Conservation (phyloP, 306 rosid genomes). For the Leucaena leucocephala region DNA sequence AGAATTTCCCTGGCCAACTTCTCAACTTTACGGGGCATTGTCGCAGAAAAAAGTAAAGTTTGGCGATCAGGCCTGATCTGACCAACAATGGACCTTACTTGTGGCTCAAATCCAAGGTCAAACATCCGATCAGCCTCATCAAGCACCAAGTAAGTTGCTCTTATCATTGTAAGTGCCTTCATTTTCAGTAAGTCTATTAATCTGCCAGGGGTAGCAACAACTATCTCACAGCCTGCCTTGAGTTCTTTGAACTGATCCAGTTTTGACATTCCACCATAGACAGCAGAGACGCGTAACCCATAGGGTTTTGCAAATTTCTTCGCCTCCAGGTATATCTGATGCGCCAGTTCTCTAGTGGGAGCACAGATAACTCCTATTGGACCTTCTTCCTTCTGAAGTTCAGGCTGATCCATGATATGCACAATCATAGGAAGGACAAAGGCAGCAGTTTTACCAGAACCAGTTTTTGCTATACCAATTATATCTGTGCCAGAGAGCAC, state of each 20-base stretch:
- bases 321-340: slow-evolving; percentile 85
- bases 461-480: slow-evolving; percentile 96
- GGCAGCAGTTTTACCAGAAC: slow-evolving; percentile 98
- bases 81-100: slow-evolving; percentile 93
- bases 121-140: slow-evolving; percentile 99
- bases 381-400: slow-evolving; percentile 95
- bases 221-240: slow-evolving; percentile 96
- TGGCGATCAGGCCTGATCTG: slow-evolving; percentile 99
- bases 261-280: slow-evolving; percentile 99
- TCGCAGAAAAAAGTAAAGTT: slow-evolving; percentile 91
- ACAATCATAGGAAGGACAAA: slow-evolving; percentile 98
- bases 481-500: slow-evolving; percentile 92
- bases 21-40: slow-evolving; percentile 94
- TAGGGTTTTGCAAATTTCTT: slow-evolving; percentile 85
- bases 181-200: slow-evolving; percentile 90
- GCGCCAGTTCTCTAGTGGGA: slow-evolving; percentile 95
- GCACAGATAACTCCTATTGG: slow-evolving; percentile 99
- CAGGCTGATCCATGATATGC: slow-evolving; percentile 99
- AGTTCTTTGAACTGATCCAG: slow-evolving; percentile 96
- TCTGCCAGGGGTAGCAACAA: slow-evolving; percentile 97
- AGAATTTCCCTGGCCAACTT: slow-evolving; percentile 96
- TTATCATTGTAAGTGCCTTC: slow-evolving; percentile 86
- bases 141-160: slow-evolving; percentile 92
- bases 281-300: slow-evolving; percentile 85
- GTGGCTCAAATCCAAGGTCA: slow-evolving; percentile 99